phyloP scores from a whole-genome alignment of 1,284 basidiomycete genomes.

The Athelia psychrophila region DNA sequence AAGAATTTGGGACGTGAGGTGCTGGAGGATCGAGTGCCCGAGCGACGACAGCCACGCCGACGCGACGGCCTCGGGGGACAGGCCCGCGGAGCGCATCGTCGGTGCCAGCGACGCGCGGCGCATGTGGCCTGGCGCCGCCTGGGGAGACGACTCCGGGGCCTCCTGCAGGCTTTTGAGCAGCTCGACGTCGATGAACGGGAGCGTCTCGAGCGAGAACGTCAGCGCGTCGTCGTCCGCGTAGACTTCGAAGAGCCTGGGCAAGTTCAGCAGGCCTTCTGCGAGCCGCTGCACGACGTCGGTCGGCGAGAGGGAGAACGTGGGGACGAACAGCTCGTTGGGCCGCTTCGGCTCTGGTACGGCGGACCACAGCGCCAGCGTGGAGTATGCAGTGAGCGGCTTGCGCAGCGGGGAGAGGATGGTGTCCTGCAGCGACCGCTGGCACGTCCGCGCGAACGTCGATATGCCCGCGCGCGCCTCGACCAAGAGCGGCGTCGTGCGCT shows the following conservation, averaged over 20 bases:
- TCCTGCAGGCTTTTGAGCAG: slow-evolving; percentile 49
- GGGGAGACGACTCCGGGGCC: slow-evolving; percentile 24
- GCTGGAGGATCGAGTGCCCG: slow-evolving; percentile 73
- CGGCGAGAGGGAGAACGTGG: slow-evolving; percentile 90
- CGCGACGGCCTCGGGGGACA: slow-evolving; percentile 76
- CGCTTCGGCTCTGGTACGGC: slow-evolving; percentile 44
- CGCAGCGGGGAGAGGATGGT: slow-evolving; percentile 87
- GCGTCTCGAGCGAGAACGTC: slow-evolving; percentile 83
- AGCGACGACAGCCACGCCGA: slow-evolving; percentile 89
- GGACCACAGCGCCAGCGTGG: slow-evolving; percentile 70
- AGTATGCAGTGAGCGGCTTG: slow-evolving; percentile 72
- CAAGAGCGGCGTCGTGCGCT: slow-evolving; percentile 42
- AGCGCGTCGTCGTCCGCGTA: slow-evolving; percentile 91
- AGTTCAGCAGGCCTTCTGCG: slow-evolving; percentile 89
- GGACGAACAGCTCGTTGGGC: slow-evolving; percentile 74
- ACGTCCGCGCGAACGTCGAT: slow-evolving; percentile 64
- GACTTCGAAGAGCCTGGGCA: slow-evolving; percentile 92
- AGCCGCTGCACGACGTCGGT: slow-evolving; percentile 87
- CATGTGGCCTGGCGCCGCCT: slow-evolving; percentile 28
- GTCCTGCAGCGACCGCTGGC: slow-evolving; percentile 76
- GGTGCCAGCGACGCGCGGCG: slow-evolving; percentile 34
- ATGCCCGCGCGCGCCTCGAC: slow-evolving; percentile 57
- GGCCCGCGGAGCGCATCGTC: slow-evolving; percentile 27
- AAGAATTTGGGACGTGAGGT: slow-evolving; percentile 68
- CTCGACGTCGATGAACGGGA: slow-evolving; percentile 67